These are phyloP conservation scores for Dendrostoma leiphaemia DNA, from an alignment of 2,329 filamentous ascomycete genomes.

Conservation along the genomic window DNA sequence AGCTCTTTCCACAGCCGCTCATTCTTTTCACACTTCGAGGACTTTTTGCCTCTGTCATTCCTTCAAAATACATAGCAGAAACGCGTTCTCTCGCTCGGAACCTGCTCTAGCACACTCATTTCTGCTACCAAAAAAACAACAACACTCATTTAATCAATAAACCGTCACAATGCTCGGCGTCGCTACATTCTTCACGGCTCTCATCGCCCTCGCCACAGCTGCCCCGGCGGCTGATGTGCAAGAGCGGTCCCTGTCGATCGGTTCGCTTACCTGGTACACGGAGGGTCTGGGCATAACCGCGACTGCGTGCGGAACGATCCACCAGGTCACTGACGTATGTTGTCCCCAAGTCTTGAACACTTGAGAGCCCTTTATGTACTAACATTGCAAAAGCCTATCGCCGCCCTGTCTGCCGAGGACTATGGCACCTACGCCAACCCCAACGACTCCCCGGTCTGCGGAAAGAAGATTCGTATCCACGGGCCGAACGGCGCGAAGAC, in stretches of 20 bases:
- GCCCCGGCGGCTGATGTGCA: background rate
- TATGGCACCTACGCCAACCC: constrained; percentile 22
- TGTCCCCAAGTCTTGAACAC: background rate
- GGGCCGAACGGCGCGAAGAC: constrained; percentile 22
- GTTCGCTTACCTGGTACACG: constrained; percentile 15
- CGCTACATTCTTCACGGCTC: constrained; percentile 5
- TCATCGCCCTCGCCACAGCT: constrained; percentile 5
- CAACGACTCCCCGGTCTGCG: constrained; percentile 24
- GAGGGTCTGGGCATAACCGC: constrained; percentile 5
- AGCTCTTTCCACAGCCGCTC: too few species aligned
- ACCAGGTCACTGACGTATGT: constrained; percentile 4
- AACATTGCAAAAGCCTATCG: constrained; percentile 16
- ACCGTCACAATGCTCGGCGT: constrained; percentile 2
- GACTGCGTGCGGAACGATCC: constrained; percentile 10
- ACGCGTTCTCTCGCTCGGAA: background rate
- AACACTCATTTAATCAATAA: background rate
- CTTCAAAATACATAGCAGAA: too few species aligned
- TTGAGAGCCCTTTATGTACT: background rate
- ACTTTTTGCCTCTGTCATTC: too few species aligned
- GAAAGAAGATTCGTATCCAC: constrained; percentile 24
- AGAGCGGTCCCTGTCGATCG: background rate
- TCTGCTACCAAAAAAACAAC: background rate
- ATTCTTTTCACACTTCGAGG: too few species aligned
- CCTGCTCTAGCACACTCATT: too few species aligned
- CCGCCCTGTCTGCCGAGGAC: constrained; percentile 24